phyloP scores from a whole-genome alignment of 805 yeast genomes.

The Candida cerambycidarum region DNA sequence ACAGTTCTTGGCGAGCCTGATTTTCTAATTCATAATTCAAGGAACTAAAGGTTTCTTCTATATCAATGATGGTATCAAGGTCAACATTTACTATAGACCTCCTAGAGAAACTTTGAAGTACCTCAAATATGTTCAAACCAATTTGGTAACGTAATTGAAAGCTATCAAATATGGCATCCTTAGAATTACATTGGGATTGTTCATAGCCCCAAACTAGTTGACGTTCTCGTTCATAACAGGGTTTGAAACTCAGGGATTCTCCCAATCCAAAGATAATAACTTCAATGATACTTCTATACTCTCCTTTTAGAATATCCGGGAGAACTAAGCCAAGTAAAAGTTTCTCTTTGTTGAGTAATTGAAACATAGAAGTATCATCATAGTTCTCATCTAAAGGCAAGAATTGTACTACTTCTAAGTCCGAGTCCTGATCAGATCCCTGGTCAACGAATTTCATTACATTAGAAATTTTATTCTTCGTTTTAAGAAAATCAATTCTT shows the following conservation, averaged over 20 bases:
- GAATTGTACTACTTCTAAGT: neutral
- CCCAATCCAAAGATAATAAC: neutral
- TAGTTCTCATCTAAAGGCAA: too few species aligned
- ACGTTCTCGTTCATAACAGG: slow-evolving; percentile 28
- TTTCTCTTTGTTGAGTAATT: too few species aligned
- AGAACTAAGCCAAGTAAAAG: too few species aligned
- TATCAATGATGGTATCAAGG: neutral
- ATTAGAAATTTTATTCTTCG: neutral
- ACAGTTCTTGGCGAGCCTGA: too few species aligned
- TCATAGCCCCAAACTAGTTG: slow-evolving; percentile 14
- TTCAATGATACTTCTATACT: neutral
- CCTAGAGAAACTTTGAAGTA: neutral
- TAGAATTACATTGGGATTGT: too few species aligned
- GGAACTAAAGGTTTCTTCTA: too few species aligned
- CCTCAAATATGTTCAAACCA: neutral
- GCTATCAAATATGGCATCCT: neutral
- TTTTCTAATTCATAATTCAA: too few species aligned
- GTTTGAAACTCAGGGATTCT: slow-evolving; percentile 14
- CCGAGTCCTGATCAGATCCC: neutral
- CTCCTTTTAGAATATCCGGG: too few species aligned
- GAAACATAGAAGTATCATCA: too few species aligned
- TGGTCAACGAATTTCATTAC: neutral
- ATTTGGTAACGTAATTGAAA: slow-evolving; percentile 5
- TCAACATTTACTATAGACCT: neutral
- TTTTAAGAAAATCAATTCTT: neutral